Conservation (phyloP, 352 stramenopile species). For the Phytophthora pistaciae region DNA sequence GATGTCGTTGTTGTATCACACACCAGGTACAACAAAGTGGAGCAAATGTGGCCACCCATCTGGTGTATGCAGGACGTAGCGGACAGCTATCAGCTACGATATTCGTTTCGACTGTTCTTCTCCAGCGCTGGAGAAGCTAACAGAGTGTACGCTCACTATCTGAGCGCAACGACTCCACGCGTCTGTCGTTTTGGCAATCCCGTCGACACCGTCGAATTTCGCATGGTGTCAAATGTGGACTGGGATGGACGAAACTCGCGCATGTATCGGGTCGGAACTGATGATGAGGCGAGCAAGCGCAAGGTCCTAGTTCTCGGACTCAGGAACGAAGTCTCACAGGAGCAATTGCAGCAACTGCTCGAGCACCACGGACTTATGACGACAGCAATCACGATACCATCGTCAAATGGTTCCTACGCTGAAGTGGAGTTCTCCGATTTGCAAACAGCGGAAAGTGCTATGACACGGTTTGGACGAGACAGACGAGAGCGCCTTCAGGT, state of each 20-base stretch:
- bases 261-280: too few species aligned
- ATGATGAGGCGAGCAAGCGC: too few species aligned
- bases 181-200: neutral
- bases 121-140: neutral
- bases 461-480: neutral
- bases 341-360: neutral
- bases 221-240: neutral
- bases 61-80: neutral
- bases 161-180: neutral
- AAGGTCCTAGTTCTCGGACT: neutral
- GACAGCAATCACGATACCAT: neutral
- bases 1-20: too few species aligned
- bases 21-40: too few species aligned
- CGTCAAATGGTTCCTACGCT: neutral
- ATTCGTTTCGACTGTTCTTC: slow-evolving; percentile 3
- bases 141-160: neutral
- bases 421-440: neutral
- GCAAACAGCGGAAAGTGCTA: neutral
- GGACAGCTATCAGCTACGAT: neutral
- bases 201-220: neutral
- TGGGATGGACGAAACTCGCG: too few species aligned
- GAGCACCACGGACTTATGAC: neutral
- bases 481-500: too few species aligned
- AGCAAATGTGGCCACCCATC: too few species aligned
- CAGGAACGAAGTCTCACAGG: neutral